Base-by-base conservation (phyloP, 169 alveolate species). In the Miamiensis avidus region DNA sequence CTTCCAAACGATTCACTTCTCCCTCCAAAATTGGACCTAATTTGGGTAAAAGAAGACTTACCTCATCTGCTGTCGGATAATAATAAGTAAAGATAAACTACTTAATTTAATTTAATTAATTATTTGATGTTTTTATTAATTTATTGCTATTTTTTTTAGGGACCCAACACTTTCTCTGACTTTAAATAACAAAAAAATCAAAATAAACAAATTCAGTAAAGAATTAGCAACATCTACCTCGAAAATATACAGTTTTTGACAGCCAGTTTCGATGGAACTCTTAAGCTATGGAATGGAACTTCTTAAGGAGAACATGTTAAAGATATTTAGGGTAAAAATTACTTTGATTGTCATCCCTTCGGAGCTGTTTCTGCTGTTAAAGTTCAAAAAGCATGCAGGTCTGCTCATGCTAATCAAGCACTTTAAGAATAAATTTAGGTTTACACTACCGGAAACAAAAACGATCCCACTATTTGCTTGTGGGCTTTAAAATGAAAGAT, bases 361-460 rank as follows among this genome's bases (percentile, higher is more conserved):
- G 82, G 82, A 33, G 82, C 74, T 0, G 82, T 33, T 0, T 33
- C 65, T 20, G 72, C 72, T 33, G 34, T 33, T 28, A 31, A 77
- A 34, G 33, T 29, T 32, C 33, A 77, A 32, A 69, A 77, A 33
- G 82, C 28, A 77, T 28, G 33, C 0, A 33, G 20, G 20, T 4
- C 4, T 49, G 20, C 4, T 49, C 4, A 49, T 49, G 20, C 20
- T 49, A 49, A 11, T 49, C 4, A 49, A 49, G 20, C 69, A 11
- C 4, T 4, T 20, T 49, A n/a, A n/a, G n/a, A 49, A 20, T 49
- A 77, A 77, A 33, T 77, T 1, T 69, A 77, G 11, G 28, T 77
- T 20, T 77, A 32, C 30, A 77, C 82, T 25, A 25, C 82, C 0
- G 82, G 82, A 25, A 77, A 77, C 75, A 77, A 77, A 77, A 77